Evolutionary conservation across 306 rosid species (phyloP).

Genomic region (Prunus dulcis): DNA sequence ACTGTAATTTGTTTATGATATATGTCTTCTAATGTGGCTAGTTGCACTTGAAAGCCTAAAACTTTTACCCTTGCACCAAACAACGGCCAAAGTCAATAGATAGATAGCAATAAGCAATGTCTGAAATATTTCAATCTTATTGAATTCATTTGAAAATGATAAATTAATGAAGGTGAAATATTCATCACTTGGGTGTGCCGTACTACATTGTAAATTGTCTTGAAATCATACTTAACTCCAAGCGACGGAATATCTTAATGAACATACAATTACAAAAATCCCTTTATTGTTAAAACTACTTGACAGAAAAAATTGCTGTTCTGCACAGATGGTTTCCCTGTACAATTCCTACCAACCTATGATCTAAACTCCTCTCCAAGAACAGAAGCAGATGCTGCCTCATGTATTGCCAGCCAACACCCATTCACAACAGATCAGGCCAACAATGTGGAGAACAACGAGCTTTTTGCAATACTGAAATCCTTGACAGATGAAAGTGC

Average conservation of each 20-base stretch:
- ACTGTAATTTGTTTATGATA: not conserved
- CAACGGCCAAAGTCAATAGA: not conserved
- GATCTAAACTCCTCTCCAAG: conserved; percentile 40
- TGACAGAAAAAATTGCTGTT: conserved; percentile 20
- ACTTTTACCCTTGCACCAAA: not conserved
- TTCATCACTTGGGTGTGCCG: not conserved
- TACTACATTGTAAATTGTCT: not conserved
- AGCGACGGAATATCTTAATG: not conserved
- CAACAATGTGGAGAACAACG: conserved; percentile 27
- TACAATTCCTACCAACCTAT: conserved; percentile 26
- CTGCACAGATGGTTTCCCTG: conserved; percentile 50
- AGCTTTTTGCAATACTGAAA: conserved; percentile 19
- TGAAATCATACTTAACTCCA: not conserved
- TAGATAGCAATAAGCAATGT: not conserved
- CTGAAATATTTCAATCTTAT: not conserved
- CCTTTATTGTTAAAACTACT: not conserved
- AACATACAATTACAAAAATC: not conserved
- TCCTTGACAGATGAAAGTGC: conserved; percentile 41
- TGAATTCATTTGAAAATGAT: not conserved
- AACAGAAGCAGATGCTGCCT: conserved; percentile 33
- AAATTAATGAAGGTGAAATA: not conserved
- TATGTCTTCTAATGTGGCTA: not conserved
- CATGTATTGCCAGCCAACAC: conserved; percentile 32
- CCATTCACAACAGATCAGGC: conserved; percentile 37
- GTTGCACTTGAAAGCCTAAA: not conserved